Evolutionary conservation across 2,329 filamentous ascomycete species (phyloP).

Genomic region (Laburnicola sp.): DNA sequence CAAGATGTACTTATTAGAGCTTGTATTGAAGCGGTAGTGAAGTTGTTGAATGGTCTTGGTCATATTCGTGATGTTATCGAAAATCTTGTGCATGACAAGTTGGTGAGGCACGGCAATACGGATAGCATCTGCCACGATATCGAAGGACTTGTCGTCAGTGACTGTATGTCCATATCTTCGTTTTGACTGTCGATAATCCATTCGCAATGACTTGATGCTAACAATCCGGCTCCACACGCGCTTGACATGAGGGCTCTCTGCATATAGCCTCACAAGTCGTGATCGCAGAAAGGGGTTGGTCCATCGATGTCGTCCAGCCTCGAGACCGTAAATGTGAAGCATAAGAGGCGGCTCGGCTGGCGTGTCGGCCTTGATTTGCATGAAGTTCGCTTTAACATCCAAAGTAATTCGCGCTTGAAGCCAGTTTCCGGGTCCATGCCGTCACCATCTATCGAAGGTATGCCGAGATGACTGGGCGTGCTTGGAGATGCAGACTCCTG

Average conservation of each 20-base stretch:
- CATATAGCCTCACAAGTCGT: conserved; percentile 80
- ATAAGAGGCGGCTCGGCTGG: conserved; percentile 88
- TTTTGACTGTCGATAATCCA: conserved; percentile 78
- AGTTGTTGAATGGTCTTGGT: conserved; percentile 86
- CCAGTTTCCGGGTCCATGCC: conserved; percentile 28
- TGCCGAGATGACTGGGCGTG: conserved; percentile 29
- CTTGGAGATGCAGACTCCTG: conserved; percentile 20
- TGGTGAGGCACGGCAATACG: conserved; percentile 89
- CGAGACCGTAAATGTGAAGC: conserved; percentile 82
- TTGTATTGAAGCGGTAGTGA: conserved; percentile 88
- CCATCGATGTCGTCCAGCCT: conserved; percentile 85
- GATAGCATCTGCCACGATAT: conserved; percentile 82
- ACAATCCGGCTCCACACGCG: conserved; percentile 84
- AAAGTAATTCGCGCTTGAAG: conserved; percentile 67
- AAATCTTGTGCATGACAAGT: conserved; percentile 82
- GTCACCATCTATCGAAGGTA: conserved; percentile 39
- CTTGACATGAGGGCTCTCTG: conserved; percentile 80
- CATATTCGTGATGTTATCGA: conserved; percentile 91
- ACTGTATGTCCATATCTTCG: conserved; percentile 66
- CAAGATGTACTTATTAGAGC: conserved; percentile 84
- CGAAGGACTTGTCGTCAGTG: conserved; percentile 78
- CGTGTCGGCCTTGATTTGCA: conserved; percentile 88
- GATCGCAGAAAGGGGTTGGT: conserved; percentile 78
- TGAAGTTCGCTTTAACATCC: conserved; percentile 77
- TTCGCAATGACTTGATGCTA: conserved; percentile 76